Conservation (phyloP, 805 yeast species). For the Saccharomycopsis vini region DNA sequence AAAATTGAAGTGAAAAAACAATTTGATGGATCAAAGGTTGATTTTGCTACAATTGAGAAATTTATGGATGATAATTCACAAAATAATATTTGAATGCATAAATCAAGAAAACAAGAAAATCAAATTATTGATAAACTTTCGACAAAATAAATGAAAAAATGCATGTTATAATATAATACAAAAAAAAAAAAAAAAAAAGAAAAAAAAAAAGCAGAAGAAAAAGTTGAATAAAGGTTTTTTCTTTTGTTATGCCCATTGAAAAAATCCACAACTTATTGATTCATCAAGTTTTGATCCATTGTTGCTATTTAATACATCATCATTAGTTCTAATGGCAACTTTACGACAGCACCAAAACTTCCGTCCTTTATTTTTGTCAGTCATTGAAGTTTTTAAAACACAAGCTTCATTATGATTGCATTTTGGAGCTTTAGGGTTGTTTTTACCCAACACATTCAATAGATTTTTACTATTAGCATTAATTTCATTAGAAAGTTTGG, state of each 20-base stretch:
- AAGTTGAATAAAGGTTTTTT: too few species aligned
- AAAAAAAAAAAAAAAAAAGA: too few species aligned
- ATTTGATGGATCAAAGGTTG: background rate
- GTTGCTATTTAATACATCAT: constrained; percentile 9
- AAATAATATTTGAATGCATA: background rate
- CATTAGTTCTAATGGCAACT: constrained; percentile 19
- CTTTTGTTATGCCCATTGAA: constrained; percentile 37
- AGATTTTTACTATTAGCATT: background rate
- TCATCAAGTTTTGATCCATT: constrained; percentile 19
- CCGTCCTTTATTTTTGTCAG: constrained; percentile 35
- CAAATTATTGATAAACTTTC: too few species aligned
- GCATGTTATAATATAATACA: too few species aligned
- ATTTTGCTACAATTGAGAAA: background rate
- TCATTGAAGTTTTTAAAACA: constrained; percentile 36
- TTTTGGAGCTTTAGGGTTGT: constrained; percentile 26
- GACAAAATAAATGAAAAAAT: too few species aligned
- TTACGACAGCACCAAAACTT: constrained; percentile 47
- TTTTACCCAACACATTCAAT: background rate
- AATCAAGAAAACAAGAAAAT: background rate
- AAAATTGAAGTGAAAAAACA: constrained; percentile 6
- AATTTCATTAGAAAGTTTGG: too few species aligned
- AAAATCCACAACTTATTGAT: constrained; percentile 40
- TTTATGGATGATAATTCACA: constrained; percentile 1
- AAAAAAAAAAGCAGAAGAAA: too few species aligned
- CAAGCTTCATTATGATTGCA: constrained; percentile 44